Percentiles rank a stretch among this genome's conserved stretches.
Conservation (phyloP, 768 basidiomycete genomes). For the Xerocomellus amylosporus region DNA sequence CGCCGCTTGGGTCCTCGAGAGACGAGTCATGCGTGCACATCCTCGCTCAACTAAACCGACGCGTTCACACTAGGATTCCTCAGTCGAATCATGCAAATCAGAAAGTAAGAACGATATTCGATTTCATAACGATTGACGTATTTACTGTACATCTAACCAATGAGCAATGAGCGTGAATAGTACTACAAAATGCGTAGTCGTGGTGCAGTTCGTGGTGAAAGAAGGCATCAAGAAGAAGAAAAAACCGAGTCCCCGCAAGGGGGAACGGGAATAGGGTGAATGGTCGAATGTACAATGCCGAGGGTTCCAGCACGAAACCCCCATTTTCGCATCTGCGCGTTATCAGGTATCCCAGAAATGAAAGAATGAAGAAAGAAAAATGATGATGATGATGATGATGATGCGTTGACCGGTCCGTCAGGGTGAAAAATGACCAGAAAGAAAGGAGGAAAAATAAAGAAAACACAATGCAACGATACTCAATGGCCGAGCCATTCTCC, state of each 20-base stretch:
- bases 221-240: background rate
- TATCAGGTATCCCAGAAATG: background rate
- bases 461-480: background rate
- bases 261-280: conserved; percentile 9
- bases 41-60: too few relatives aligned
- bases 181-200: conserved; percentile 26
- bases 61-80: background rate
- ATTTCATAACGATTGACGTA: background rate
- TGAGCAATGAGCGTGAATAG: conserved; percentile 22
- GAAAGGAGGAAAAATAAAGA: background rate
- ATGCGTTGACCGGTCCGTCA: background rate
- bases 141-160: conserved; percentile 6
- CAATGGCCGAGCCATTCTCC: conserved; percentile 60
- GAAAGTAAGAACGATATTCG: background rate
- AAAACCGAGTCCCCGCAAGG: background rate
- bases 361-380: background rate
- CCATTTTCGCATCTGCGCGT: background rate
- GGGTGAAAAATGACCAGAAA: background rate
- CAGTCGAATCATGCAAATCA: background rate
- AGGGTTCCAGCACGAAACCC: background rate
- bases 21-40: too few relatives aligned
- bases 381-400: background rate
- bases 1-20: too few relatives aligned
- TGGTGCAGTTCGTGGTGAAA: conserved; percentile 1
- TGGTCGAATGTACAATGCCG: conserved; percentile 19